These are phyloP conservation scores for Ceratocystis harringtonii DNA, from an alignment of 2,329 filamentous ascomycete genomes.

Conservation along the genomic window DNA sequence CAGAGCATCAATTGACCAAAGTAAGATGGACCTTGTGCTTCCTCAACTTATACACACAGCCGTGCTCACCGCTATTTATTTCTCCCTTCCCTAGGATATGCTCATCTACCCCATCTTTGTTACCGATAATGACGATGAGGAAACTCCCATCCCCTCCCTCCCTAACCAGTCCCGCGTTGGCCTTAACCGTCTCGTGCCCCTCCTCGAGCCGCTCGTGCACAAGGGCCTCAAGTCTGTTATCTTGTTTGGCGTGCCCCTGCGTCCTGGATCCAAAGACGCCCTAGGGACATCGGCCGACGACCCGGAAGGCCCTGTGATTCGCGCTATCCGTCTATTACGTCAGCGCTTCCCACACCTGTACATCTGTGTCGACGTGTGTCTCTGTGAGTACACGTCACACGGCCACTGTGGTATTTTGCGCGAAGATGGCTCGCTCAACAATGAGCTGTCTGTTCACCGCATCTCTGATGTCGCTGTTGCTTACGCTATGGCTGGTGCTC, in stretches of 20 bases:
- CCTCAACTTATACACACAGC: background rate
- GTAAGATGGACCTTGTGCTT: conserved; percentile 29
- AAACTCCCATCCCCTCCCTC: conserved; percentile 76
- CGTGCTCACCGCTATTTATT: background rate
- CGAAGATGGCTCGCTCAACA: conserved; percentile 86
- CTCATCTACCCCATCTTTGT: conserved; percentile 96
- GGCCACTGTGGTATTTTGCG: conserved; percentile 93
- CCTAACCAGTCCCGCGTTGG: conserved; percentile 83
- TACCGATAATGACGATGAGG: conserved; percentile 85
- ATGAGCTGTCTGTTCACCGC: conserved; percentile 80
- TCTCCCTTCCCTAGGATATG: conserved; percentile 54
- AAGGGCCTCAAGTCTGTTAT: conserved; percentile 91
- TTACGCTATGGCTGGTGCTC: conserved; percentile 87
- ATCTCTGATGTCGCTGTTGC: conserved; percentile 96
- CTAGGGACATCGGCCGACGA: conserved; percentile 88
- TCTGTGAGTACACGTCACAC: conserved; percentile 97
- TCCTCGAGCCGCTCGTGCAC: conserved; percentile 70
- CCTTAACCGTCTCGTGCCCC: conserved; percentile 69
- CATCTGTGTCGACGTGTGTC: conserved; percentile 82
- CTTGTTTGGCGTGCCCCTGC: conserved; percentile 83
- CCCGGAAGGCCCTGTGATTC: conserved; percentile 80
- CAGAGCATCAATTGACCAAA: conserved; percentile 74
- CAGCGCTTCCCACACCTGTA: conserved; percentile 80
- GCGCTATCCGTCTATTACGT: conserved; percentile 68
- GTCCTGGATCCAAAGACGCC: conserved; percentile 69